These are phyloP conservation scores for Neocallimastix lanati DNA, from an alignment of 192 early-diverging fungal genomes.

Conservation along the genomic window DNA sequence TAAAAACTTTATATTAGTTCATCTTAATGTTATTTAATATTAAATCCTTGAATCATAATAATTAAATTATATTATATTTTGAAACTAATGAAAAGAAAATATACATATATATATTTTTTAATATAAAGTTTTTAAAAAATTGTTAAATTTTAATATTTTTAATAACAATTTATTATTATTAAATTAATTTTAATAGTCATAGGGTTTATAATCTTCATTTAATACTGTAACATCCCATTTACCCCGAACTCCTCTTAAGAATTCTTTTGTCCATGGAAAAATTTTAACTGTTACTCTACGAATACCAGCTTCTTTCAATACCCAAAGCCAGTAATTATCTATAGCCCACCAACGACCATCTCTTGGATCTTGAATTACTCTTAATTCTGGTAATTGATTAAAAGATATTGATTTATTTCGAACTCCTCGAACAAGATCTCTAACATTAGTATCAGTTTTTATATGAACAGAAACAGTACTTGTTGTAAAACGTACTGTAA, in stretches of 20 bases:
- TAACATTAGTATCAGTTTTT: not conserved
- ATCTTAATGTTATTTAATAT: no score
- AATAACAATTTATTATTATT: no score
- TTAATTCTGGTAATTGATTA: not conserved
- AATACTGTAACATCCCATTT: not conserved
- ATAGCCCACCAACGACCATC: not conserved
- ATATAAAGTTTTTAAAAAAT: no score
- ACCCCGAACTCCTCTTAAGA: not conserved
- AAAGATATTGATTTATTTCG: not conserved
- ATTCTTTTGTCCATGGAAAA: not conserved
- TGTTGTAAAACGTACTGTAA: not conserved
- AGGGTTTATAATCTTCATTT: not conserved
- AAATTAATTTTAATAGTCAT: not conserved
- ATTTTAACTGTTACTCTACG: not conserved
- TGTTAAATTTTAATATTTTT: no score
- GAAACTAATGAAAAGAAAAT: no score
- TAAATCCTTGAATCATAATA: no score
- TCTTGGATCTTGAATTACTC: not conserved
- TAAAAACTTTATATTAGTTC: no score
- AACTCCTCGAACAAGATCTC: not conserved
- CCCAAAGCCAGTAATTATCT: not conserved
- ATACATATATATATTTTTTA: no score
- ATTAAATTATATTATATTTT: no score
- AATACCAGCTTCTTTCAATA: not conserved
- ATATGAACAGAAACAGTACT: not conserved